Evolutionary conservation across 1,284 basidiomycete species (phyloP).

Genomic region (Sanghuangporus sanghuang): DNA sequence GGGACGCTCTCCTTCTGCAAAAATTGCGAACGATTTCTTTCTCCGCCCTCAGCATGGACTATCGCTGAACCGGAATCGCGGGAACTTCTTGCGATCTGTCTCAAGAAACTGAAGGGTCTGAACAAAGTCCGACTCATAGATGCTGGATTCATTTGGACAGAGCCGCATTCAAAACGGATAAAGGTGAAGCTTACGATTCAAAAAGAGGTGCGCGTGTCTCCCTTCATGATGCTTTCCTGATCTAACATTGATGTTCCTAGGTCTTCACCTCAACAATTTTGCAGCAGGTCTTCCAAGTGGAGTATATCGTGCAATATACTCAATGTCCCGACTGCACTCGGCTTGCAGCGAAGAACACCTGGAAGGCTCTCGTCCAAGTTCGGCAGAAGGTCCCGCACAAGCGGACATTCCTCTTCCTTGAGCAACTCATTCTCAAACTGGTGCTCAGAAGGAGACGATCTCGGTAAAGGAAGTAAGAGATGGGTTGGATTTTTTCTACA

Average conservation of each 20-base stretch:
- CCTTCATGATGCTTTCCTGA: not conserved
- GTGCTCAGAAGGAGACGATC: constrained; percentile 95
- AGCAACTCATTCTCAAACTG: constrained; percentile 96
- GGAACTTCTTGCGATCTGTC: constrained; percentile 85
- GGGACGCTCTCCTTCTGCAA: constrained; percentile 91
- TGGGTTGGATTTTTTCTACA: constrained; percentile 96
- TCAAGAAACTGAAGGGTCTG: constrained; percentile 93
- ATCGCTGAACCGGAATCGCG: constrained; percentile 87
- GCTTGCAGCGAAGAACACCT: constrained; percentile 97
- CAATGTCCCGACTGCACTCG: constrained; percentile 94
- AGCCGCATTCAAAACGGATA: constrained; percentile 93
- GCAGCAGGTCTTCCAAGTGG: constrained; percentile 97
- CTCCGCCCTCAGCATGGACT: constrained; percentile 87
- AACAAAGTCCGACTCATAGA: constrained; percentile 95
- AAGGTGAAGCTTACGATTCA: constrained; percentile 95
- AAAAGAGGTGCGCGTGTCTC: constrained; percentile 70
- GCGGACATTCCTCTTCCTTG: constrained; percentile 95
- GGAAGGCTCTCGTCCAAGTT: constrained; percentile 96
- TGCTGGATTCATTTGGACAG: constrained; percentile 98
- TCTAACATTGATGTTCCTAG: constrained; percentile 31
- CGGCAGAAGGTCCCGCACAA: constrained; percentile 98
- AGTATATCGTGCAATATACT: constrained; percentile 92
- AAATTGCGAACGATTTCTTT: constrained; percentile 94
- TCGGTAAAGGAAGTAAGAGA: constrained; percentile 91
- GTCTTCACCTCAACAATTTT: constrained; percentile 93